Base-by-base conservation (phyloP, 805 yeast genomes). In the Yarrowia divulgata region DNA sequence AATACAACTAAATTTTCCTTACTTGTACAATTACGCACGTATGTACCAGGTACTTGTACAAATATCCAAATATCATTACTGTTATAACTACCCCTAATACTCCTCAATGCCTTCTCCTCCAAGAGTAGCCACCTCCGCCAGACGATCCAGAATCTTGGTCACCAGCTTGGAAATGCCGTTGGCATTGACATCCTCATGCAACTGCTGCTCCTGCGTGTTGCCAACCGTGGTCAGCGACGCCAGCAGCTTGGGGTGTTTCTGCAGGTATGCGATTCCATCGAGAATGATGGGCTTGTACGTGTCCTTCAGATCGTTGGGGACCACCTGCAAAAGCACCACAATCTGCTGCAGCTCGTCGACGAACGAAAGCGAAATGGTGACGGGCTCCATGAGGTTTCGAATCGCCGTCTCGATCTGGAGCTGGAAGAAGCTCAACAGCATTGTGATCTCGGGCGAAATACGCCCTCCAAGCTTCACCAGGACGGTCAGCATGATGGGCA, bases 221-320 rank as follows among this genome's bases (percentile, higher is more conserved):
- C 88, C 84, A 2, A 93, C 85, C 1, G 84, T 81, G 3, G 90
- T 83, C 72, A 95, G 81, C 7, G 93, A 85, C 6, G 90, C 84
- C 71, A 93, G 80, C 73, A 88, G 93, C 77, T 91, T 92, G 14
- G 97, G 97, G 78, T 93, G 98, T 35, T 93, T 88, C 71, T 91
- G 82, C 49, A 93, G 82, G 72, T 91, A 90, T 69, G 85, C 89
- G 69, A 93, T 79, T 12, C 89, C 85, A 52, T 83, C 85, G 4
- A 82, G 80, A 71, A 93, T 82, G 70, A 88, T 78, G 40, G 71
- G 67, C 29, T 68, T 37, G 43, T 32, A 50, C 4, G 29, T 32
- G 37, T 49, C 68, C 40, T 42, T 43, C 34, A 18, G 48, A 1
- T 46, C 48, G 67, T 57, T 54, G 16, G 62, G 42, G 6, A 92